These are phyloP conservation scores for Ampelomyces quisqualis DNA, from an alignment of 2,329 filamentous ascomycete species.

Conservation along the genomic window DNA sequence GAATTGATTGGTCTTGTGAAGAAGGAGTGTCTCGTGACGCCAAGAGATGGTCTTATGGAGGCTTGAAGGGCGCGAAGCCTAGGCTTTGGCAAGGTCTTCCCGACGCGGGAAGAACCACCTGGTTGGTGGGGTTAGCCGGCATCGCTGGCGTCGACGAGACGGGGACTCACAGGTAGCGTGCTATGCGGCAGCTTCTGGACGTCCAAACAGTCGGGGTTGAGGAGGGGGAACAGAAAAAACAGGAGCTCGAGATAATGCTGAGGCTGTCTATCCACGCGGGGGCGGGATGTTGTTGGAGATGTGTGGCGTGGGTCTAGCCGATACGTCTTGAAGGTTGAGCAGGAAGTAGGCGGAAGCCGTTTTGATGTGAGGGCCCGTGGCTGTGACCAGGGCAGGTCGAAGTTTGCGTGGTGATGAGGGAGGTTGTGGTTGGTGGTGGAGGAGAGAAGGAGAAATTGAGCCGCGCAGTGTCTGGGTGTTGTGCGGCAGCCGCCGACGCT, in stretches of 20 bases:
- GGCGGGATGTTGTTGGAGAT: slow-evolving; percentile 54
- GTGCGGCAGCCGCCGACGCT: too few relatives aligned
- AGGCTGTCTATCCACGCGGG: slow-evolving; percentile 42
- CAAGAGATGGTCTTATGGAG: slow-evolving; percentile 71
- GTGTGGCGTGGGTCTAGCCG: slow-evolving; percentile 48
- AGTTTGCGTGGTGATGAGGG: background rate
- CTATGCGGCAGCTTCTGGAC: slow-evolving; percentile 99
- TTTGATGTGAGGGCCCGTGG: slow-evolving; percentile 46
- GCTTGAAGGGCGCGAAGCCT: slow-evolving; percentile 91
- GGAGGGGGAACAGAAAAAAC: slow-evolving; percentile 48
- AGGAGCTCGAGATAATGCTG: slow-evolving; percentile 44
- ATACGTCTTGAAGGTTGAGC: slow-evolving; percentile 51
- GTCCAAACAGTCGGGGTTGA: slow-evolving; percentile 58
- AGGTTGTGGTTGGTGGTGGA: background rate
- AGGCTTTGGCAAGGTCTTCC: slow-evolving; percentile 91
- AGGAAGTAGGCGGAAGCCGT: slow-evolving; percentile 50
- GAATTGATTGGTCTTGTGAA: slow-evolving; percentile 6
- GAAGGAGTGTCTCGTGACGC: slow-evolving; percentile 18
- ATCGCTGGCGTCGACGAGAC: background rate
- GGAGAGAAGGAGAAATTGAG: background rate
- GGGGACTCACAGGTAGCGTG: slow-evolving; percentile 69
- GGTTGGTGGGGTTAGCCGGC: background rate
- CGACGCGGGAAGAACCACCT: slow-evolving; percentile 60
- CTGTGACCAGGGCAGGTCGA: slow-evolving; percentile 44
- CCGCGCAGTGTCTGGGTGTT: background rate